These are phyloP conservation scores for Arabidopsis suecica DNA, from an alignment of 345 rosid genomes.

Conservation along the genomic window DNA sequence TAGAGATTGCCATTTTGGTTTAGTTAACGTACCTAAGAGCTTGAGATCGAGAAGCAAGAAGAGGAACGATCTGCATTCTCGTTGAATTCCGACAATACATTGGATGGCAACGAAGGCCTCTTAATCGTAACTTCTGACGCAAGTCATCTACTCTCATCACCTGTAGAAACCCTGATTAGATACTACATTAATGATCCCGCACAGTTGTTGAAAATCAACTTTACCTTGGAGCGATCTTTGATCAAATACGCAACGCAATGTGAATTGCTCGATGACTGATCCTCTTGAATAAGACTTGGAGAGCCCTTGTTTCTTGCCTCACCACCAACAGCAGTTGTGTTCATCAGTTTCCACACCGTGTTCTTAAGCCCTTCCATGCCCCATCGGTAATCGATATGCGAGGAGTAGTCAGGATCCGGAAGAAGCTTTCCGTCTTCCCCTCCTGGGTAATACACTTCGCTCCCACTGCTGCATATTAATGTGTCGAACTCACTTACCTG, in stretches of 20 bases:
- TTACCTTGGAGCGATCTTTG: conserved; percentile 72
- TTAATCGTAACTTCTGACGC: conserved; percentile 90
- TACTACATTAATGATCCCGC: too few relatives aligned
- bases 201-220: background rate
- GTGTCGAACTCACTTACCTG: conserved; percentile 83
- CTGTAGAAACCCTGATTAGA: conserved; percentile 49
- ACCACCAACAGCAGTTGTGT: conserved; percentile 54
- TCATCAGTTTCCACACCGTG: conserved; percentile 91
- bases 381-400: conserved; percentile 93
- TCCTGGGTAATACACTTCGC: conserved; percentile 91
- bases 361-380: conserved; percentile 85
- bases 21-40: conserved; percentile 74
- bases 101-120: conserved; percentile 97
- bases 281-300: conserved; percentile 63
- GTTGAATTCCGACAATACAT: conserved; percentile 91
- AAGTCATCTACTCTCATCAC: conserved; percentile 77
- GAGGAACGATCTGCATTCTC: conserved; percentile 82
- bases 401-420: conserved; percentile 84
- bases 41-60: conserved; percentile 90
- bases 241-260: conserved; percentile 77
- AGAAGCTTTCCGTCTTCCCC: conserved; percentile 70
- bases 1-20: background rate
- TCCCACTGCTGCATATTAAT: conserved; percentile 89
- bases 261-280: conserved; percentile 62
- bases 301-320: conserved; percentile 49